phyloP scores from a whole-genome alignment of 2,329 filamentous ascomycete genomes.

The Colletotrichum ledebouriae region DNA sequence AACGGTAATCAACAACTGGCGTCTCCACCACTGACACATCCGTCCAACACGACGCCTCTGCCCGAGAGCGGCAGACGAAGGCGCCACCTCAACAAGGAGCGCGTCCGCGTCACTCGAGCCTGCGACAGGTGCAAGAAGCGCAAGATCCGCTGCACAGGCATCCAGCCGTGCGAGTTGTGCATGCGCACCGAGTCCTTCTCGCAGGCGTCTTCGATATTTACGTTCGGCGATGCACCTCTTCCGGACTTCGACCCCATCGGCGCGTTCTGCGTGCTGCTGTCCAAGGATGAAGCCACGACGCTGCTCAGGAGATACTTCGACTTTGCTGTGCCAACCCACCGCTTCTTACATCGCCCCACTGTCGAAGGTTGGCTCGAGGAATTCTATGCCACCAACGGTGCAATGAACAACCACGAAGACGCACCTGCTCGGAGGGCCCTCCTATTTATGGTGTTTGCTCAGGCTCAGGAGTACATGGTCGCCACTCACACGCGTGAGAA shows the following conservation, averaged over 20 bases:
- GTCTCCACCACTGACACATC: conserved; percentile 32
- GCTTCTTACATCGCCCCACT: conserved; percentile 66
- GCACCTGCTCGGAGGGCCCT: conserved; percentile 55
- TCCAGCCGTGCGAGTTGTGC: conserved; percentile 51
- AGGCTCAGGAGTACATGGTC: conserved; percentile 58
- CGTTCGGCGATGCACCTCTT: conserved; percentile 65
- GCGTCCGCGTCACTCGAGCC: conserved; percentile 59
- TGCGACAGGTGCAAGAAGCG: conserved; percentile 64
- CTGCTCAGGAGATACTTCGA: conserved; percentile 68
- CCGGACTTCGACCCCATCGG: conserved; percentile 52
- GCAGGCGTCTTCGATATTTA: conserved; percentile 59
- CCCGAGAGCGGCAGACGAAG: conserved; percentile 42
- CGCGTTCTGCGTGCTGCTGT: conserved; percentile 55
- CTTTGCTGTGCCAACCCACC: conserved; percentile 68
- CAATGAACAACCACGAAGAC: conserved; percentile 46
- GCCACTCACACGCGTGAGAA: conserved; percentile 27
- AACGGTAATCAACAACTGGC: conserved; percentile 16
- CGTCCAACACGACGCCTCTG: conserved; percentile 9
- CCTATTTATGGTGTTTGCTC: conserved; percentile 65
- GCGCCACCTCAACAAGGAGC: conserved; percentile 46
- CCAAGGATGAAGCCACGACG: conserved; percentile 52
- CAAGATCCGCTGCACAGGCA: conserved; percentile 53
- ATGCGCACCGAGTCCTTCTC: conserved; percentile 49
- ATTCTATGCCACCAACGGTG: conserved; percentile 54
- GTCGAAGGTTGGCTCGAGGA: conserved; percentile 63